Conservation (phyloP, 352 stramenopile species). For the Pseudoperonospora humuli region DNA sequence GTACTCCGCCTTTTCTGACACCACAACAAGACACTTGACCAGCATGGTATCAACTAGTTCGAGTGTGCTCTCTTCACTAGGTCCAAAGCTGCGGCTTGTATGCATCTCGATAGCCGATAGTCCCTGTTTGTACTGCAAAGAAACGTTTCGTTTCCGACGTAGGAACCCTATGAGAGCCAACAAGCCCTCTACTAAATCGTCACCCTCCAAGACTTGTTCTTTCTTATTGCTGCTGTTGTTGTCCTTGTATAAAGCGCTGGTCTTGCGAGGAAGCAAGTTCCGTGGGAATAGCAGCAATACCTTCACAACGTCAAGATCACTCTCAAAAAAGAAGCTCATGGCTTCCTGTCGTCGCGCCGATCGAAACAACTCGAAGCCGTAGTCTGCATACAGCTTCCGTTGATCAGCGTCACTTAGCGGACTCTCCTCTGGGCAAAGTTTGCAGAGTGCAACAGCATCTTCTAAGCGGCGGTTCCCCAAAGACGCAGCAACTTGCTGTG, state of each 20-base stretch:
- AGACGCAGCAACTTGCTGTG: constrained; percentile 39
- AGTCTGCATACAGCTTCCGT: constrained; percentile 43
- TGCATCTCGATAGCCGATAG: not conserved
- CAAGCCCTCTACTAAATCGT: constrained; percentile 44
- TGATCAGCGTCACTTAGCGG: constrained; percentile 47
- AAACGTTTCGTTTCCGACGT: constrained; percentile 31
- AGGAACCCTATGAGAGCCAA: constrained; percentile 50
- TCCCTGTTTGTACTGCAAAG: constrained; percentile 10
- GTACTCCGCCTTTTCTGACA: constrained; percentile 40
- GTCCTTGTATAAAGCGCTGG: constrained; percentile 21
- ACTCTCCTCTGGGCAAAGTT: constrained; percentile 61
- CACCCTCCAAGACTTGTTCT: constrained; percentile 25
- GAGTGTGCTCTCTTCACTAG: constrained; percentile 22
- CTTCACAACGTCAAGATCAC: constrained; percentile 39
- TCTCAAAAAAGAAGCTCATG: constrained; percentile 58
- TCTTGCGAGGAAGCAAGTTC: constrained; percentile 58
- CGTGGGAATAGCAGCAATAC: constrained; percentile 63
- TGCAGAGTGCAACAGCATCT: constrained; percentile 57
- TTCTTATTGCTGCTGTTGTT: constrained; percentile 21
- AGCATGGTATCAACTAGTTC: constrained; percentile 74
- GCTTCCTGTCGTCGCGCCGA: constrained; percentile 21
- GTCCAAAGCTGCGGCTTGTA: constrained; percentile 2
- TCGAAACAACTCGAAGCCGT: constrained; percentile 51
- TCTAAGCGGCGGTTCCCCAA: constrained; percentile 29
- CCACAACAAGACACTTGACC: constrained; percentile 72